Evolutionary conservation across 805 yeast genomes (phyloP), one percentile per base, ranked within the genome.

Genomic region (Monosporozyma siamensis): DNA sequence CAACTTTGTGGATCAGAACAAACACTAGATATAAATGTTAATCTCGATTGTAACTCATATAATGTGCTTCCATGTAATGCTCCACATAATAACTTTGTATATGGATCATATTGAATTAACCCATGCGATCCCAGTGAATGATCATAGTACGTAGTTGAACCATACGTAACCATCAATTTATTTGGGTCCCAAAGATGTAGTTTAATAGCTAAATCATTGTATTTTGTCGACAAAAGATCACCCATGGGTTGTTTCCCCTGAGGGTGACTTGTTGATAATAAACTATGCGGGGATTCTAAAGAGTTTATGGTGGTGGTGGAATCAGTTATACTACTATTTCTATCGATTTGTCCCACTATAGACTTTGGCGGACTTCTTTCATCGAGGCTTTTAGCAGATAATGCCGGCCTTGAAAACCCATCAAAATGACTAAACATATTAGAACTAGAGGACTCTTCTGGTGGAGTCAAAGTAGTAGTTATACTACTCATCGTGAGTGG

Each of bases 21-120:
- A 23, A 27, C 34, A 34, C 29, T 32, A 5, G 48, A 39, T 6
- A 43, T 45, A 17, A 24, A 25, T 5, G 40, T 41, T 15, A 46
- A 36, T 31, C 48, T 35, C 4, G 44, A 30, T 35, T 44, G 45
- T 22, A 51, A 40, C 30, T 51, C 50, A 9, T 44, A 37, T 4
- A 52, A 37, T 10, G 52, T 42, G 17, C 34, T 46, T 6, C 55
- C 56, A 37, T 52, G 55, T 12, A 51, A 23, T 6, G 45, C 24
- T 9, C 47, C 49, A 39, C 48, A 44, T 12, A 51, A 36, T 8
- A 47, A 37, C 26, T 52, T 41, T 11, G 46, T 24, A 37, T 40
- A 52, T 6, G 39, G 45, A 41, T 52, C 55, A 4, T 38, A 32
- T 43, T 52, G 52, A 17, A 46, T 34, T 12, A 39, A 22, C 27